Percentiles rank a stretch among this genome's conserved stretches.
Conservation (phyloP, 257 asterid genomes). For the Ilex asprella region DNA sequence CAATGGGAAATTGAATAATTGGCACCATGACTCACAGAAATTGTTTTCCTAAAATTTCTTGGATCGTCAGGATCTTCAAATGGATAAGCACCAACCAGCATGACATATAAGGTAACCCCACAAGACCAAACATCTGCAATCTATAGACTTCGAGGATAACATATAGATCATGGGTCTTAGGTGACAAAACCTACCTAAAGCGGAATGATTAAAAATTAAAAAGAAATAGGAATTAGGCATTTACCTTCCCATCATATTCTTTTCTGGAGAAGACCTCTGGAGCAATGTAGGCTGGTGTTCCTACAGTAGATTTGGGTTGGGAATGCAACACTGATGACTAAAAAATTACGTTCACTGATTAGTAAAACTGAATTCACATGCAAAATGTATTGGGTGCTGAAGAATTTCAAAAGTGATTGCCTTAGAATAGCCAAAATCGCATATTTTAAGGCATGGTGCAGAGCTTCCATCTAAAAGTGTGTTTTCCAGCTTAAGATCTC, state of each 20-base stretch:
- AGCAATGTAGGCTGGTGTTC: slow-evolving; percentile 31
- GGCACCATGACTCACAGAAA: slow-evolving; percentile 41
- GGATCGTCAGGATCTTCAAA: slow-evolving; percentile 27
- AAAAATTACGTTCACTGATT: neutral
- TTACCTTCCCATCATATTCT: slow-evolving; percentile 86
- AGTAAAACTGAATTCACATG: too few relatives aligned
- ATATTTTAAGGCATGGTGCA: neutral
- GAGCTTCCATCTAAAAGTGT: neutral
- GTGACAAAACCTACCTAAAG: too few relatives aligned
- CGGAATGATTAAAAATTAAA: neutral
- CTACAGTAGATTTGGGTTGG: slow-evolving; percentile 87
- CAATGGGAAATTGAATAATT: slow-evolving; percentile 7
- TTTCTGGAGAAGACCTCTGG: slow-evolving; percentile 79
- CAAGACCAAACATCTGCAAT: slow-evolving; percentile 99
- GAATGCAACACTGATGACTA: slow-evolving; percentile 81
- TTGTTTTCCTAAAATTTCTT: slow-evolving; percentile 78
- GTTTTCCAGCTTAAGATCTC: neutral
- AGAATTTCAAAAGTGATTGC: neutral
- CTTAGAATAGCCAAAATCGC: neutral
- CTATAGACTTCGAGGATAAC: slow-evolving; percentile 25
- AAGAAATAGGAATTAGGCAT: neutral
- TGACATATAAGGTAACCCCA: slow-evolving; percentile 92
- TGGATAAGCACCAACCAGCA: slow-evolving; percentile 93
- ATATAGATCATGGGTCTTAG: neutral
- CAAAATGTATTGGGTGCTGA: too few relatives aligned